Conservation (phyloP, 2,329 filamentous ascomycete species). For the Botrytis elliptica region DNA sequence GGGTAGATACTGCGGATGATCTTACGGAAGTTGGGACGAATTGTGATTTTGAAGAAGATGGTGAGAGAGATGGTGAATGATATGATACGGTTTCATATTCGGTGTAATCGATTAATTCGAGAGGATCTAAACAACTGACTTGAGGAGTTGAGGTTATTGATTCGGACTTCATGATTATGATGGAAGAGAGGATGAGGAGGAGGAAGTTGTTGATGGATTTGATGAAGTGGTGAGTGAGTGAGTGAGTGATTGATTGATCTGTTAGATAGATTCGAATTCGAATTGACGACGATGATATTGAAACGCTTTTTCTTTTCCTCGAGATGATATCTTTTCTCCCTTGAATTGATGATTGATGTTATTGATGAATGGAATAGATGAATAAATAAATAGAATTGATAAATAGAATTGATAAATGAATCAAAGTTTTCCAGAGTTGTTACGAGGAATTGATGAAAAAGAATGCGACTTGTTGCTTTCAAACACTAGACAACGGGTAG, state of each 20-base stretch:
- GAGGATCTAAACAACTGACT: slow-evolving; percentile 36
- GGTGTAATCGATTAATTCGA: slow-evolving; percentile 61
- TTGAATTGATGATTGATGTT: neutral
- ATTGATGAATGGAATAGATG: neutral
- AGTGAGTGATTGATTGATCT: neutral
- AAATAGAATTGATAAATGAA: neutral
- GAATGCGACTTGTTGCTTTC: neutral
- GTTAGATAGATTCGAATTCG: neutral
- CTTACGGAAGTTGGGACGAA: slow-evolving; percentile 45
- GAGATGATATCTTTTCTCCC: neutral
- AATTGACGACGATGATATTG: neutral
- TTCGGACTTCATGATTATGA: slow-evolving; percentile 13
- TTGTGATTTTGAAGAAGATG: slow-evolving; percentile 52
- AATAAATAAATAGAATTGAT: neutral
- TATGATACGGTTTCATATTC: slow-evolving; percentile 62
- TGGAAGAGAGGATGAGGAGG: neutral
- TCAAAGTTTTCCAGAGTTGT: neutral
- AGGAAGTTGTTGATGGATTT: neutral
- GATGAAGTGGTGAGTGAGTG: no score
- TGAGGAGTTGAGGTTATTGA: slow-evolving; percentile 26
- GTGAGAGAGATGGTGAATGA: slow-evolving; percentile 60
- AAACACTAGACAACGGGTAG: neutral
- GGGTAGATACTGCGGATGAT: slow-evolving; percentile 50
- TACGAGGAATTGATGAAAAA: neutral
- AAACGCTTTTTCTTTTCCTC: neutral